A percentile compares a stretch with the other conserved stretches of the same genome.
These are phyloP conservation scores for Gloeostereum incarnatum DNA, from an alignment of 768 basidiomycete species.

Conservation along the genomic window DNA sequence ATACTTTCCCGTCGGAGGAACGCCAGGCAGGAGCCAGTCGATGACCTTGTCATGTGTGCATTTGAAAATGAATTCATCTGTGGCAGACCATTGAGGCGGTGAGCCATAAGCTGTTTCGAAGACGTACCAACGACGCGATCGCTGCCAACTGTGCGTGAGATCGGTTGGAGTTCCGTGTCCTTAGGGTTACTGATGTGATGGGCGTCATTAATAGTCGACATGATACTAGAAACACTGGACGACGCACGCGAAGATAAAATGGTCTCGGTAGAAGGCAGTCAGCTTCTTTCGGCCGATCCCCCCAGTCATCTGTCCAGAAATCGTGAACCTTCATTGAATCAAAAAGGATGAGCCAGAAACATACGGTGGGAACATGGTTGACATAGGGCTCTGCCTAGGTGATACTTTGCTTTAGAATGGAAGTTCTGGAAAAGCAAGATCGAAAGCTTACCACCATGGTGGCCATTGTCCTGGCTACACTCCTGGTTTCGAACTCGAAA, in stretches of 20 bases:
- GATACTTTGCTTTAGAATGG: background rate
- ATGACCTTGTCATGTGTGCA: slow-evolving; percentile 33
- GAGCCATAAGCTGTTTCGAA: background rate
- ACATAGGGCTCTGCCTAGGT: slow-evolving; percentile 47
- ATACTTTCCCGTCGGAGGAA: slow-evolving; percentile 41
- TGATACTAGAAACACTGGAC: too few relatives aligned
- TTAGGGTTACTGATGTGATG: slow-evolving; percentile 31
- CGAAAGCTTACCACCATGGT: slow-evolving; percentile 39
- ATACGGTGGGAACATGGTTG: slow-evolving; percentile 47
- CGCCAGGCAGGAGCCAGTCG: slow-evolving; percentile 42
- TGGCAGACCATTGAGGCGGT: background rate
- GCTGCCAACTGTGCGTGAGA: slow-evolving; percentile 42
- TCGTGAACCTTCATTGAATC: background rate
- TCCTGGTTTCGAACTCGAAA: slow-evolving; percentile 42
- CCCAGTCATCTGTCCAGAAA: slow-evolving; percentile 35
- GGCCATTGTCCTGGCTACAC: slow-evolving; percentile 44
- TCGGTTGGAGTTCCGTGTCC: slow-evolving; percentile 30
- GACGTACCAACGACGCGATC: slow-evolving; percentile 42
- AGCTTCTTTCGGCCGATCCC: slow-evolving; percentile 41
- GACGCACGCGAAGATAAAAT: slow-evolving; percentile 42
- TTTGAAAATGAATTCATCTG: slow-evolving; percentile 43
- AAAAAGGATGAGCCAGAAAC: slow-evolving; percentile 4
- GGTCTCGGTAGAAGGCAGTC: slow-evolving; percentile 45
- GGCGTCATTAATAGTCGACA: background rate
- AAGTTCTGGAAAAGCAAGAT: slow-evolving; percentile 1